These are phyloP conservation scores for Tolypocladium tropicale DNA, from an alignment of 2,329 filamentous ascomycete genomes.

Conservation along the genomic window DNA sequence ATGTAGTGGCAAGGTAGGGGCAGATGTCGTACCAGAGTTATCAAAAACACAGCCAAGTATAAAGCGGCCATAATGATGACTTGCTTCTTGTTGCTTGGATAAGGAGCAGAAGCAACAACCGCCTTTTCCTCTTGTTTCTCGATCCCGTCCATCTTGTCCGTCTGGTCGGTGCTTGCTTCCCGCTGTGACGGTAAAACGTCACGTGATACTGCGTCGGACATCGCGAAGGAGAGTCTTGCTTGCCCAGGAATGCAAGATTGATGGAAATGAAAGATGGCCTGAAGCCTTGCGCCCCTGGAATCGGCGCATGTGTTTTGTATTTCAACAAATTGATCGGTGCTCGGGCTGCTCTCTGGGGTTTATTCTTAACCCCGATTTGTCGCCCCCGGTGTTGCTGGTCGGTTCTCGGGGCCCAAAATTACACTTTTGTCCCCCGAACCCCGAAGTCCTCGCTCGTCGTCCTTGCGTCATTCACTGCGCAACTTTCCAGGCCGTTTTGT, in stretches of 20 bases:
- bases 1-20: too few relatives aligned
- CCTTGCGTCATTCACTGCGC: neutral
- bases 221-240: neutral
- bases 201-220: neutral
- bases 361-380: neutral
- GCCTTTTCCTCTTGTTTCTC: neutral
- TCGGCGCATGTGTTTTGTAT: neutral
- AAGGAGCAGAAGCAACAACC: neutral
- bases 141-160: neutral
- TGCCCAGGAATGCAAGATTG: neutral
- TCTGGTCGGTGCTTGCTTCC: neutral
- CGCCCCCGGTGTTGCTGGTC: neutral
- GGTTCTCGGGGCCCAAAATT: neutral
- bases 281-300: neutral
- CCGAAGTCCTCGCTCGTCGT: neutral
- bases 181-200: neutral
- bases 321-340: neutral
- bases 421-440: neutral
- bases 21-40: neutral
- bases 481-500: neutral
- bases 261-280: neutral
- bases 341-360: neutral
- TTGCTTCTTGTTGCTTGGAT: neutral
- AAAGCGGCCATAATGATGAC: neutral
- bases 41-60: neutral